Base-by-base conservation (phyloP, 306 rosid species). In the Cucurbita ficifolia region DNA sequence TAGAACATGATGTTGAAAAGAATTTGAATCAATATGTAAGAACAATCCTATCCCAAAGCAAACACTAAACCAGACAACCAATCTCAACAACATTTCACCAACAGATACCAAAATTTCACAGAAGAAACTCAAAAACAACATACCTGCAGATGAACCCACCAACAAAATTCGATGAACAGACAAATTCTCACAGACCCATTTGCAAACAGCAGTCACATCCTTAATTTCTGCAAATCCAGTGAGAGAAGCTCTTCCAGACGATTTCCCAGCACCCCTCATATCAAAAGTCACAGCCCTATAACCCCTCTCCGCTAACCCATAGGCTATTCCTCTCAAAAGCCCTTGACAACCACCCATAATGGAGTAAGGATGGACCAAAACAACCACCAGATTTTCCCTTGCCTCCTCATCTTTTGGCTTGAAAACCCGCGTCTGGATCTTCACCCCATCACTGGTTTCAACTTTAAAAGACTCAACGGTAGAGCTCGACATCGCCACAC, bases 121-220 rank as follows among this genome's bases (percentile, higher is more conserved):
- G 16, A 7, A 60, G 8, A 60, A 74, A 6, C 7, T 11, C 1
- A 63, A 63, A 4, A 74, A 29, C 3, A 19, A n/a, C 6, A 39
- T 84, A 95, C 97, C 97, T 81, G 99, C 99, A 24, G 99, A 95
- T 81, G 97, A 95, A 75, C 99, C 97, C 35, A 95, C 79, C 84
- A 95, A 70, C 53, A 95, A 50, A 46, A 89, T 84, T 62, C 71
- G 81, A 8, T 70, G 50, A 36, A 76, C 73, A 17, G 87, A 79
- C 33, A 83, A 81, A 76, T 74, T 35, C 18, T 79, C 63, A 69
- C 65, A 79, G 65, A 83, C 81, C 90, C 88, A 89, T 36, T 86
- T 85, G 82, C 81, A 95, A 59, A 95, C 90, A 63, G 90, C 83
- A 76, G 82, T 9, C 3, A 91, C 91, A 86, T 91, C 97, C 78